Evolutionary conservation across 768 basidiomycete species (phyloP).

Genomic region (Leccinellum rugosiceps): DNA sequence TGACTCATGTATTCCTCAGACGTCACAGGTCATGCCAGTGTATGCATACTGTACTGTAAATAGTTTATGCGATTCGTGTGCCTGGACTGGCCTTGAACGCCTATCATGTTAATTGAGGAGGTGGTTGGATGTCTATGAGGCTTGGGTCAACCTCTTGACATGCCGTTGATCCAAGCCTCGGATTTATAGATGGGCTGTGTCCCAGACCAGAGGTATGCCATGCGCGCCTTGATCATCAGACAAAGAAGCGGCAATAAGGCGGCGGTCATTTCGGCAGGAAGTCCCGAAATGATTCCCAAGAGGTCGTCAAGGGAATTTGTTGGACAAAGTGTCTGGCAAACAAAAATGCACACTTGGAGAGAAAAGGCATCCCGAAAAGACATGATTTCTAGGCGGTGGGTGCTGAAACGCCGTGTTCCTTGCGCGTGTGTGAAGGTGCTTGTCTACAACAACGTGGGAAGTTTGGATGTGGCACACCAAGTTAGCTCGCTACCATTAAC

Average conservation of each 20-base stretch:
- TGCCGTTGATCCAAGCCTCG: too few relatives aligned
- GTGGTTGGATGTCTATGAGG: too few relatives aligned
- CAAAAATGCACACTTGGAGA: too few relatives aligned
- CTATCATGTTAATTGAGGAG: slow-evolving; percentile 46
- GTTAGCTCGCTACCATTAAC: too few relatives aligned
- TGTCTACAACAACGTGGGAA: not conserved
- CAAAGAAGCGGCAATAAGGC: not conserved
- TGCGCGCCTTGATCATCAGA: too few relatives aligned
- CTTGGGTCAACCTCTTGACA: too few relatives aligned
- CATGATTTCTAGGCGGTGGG: too few relatives aligned
- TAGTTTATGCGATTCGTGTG: slow-evolving; percentile 67
- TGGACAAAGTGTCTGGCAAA: not conserved
- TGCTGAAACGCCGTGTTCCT: too few relatives aligned
- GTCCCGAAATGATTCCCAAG: not conserved
- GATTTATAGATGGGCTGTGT: too few relatives aligned
- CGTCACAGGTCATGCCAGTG: not conserved
- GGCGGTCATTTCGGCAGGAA: not conserved
- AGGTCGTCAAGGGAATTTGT: not conserved
- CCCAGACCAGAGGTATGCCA: too few relatives aligned
- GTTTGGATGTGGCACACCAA: too few relatives aligned
- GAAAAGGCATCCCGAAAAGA: too few relatives aligned
- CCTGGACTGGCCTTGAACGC: slow-evolving; percentile 43
- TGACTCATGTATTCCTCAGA: not conserved
- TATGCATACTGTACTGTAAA: slow-evolving; percentile 28
- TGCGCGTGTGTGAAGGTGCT: not conserved